Conservation (phyloP, 257 asterid species). For the Salvia rosmarinus region DNA sequence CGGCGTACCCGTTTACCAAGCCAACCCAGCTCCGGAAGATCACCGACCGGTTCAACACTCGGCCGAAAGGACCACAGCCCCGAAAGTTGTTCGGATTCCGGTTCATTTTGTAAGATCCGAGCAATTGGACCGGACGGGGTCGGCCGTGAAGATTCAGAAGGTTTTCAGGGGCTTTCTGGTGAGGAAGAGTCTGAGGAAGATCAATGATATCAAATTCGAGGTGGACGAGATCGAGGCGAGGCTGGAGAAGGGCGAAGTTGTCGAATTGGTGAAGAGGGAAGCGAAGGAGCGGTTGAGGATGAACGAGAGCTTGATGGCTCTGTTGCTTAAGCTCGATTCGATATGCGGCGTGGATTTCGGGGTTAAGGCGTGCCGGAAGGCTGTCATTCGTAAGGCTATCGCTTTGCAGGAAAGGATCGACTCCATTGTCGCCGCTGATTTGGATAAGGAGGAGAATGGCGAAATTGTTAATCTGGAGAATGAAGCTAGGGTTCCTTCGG, state of each 20-base stretch:
- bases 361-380: conserved; percentile 65
- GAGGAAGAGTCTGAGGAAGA: conserved; percentile 60
- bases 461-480: too few relatives aligned
- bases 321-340: conserved; percentile 69
- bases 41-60: conserved; percentile 1
- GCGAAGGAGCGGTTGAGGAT: conserved; percentile 63
- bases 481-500: too few relatives aligned
- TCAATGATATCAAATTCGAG: conserved; percentile 44
- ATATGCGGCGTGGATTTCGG: conserved; percentile 65
- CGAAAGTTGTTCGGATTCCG: conserved; percentile 64
- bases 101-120: conserved; percentile 55
- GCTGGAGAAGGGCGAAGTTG: conserved; percentile 39
- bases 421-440: conserved; percentile 36
- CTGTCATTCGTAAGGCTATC: conserved; percentile 68
- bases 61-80: conserved; percentile 26
- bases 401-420: conserved; percentile 74
- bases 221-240: conserved; percentile 66
- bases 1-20: conserved; percentile 37
- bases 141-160: conserved; percentile 77
- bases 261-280: conserved; percentile 49
- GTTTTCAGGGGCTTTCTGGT: conserved; percentile 71
- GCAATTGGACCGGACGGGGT: conserved; percentile 38
- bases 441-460: not conserved
- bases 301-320: conserved; percentile 72
- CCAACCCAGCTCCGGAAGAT: conserved; percentile 21